Percentiles rank a stretch among this genome's conserved stretches.
Conservation (phyloP, 768 basidiomycete genomes). For the Lentinula edodes region DNA sequence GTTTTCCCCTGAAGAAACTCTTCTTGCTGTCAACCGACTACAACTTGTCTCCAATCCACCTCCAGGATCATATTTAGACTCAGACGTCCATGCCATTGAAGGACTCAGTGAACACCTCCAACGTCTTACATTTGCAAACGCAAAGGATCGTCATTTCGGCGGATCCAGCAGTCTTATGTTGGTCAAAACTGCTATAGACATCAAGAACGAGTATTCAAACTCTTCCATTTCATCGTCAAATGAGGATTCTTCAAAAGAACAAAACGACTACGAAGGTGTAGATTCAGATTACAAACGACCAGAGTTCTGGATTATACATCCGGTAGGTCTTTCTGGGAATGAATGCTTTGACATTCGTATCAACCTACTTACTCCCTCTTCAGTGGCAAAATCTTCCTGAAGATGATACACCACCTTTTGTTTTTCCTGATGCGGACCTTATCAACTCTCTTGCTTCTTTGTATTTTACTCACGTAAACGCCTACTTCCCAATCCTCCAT, state of each 20-base stretch:
- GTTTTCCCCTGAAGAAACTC: background rate
- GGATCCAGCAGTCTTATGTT: constrained; percentile 28
- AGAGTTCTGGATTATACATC: constrained; percentile 18
- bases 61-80: constrained; percentile 4
- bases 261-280: background rate
- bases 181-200: constrained; percentile 28
- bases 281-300: constrained; percentile 7
- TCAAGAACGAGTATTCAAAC: constrained; percentile 30
- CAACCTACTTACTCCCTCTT: background rate
- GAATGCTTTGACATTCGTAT: background rate
- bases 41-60: background rate
- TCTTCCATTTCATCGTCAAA: background rate
- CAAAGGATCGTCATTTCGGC: constrained; percentile 22
- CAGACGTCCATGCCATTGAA: constrained; percentile 2
- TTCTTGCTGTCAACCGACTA: background rate
- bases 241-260: background rate
- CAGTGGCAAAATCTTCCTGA: constrained; percentile 13
- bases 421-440: constrained; percentile 37
- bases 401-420: constrained; percentile 13
- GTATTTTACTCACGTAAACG: constrained; percentile 42
- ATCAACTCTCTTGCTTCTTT: constrained; percentile 36
- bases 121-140: constrained; percentile 2
- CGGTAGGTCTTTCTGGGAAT: constrained; percentile 3
- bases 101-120: background rate
- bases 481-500: constrained; percentile 43